Evolutionary conservation across 2,329 filamentous ascomycete genomes (phyloP), one percentile per base, ranked within the genome.

Genomic region (Pyricularia pennisetigena): DNA sequence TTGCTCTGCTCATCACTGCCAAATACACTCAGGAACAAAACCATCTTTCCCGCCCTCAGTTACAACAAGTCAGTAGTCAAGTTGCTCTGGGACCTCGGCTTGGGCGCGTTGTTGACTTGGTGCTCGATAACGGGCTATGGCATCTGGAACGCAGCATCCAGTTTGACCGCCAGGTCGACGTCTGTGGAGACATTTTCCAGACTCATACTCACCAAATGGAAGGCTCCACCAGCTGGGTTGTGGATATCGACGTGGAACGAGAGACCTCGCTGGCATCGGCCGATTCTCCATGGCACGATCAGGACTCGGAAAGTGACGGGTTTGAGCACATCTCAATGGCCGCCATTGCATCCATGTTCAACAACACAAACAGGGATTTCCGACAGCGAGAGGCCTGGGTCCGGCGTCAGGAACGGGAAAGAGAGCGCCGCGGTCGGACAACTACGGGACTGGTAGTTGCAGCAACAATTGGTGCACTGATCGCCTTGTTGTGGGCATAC

Each of bases 301-400:
- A 35, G 26, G 64, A 68, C 64, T 68, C 68, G 24, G 68, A 68
- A 57, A 68, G 49, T 9, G 68, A 68, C 54, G 63, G 64, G 20
- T 32, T 62, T n/a, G 68, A 68, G 26, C 29, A 35, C 41, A 67
- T 68, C 6, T 24, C 64, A 7, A 66, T 66, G 64, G 30, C 32
- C 1, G 64, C 63, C 10, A 62, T 68, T 12, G 64, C 68, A n/a
- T 65, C 64, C 1, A 66, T 68, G 68, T 64, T 68, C 64, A 59
- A 68, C 26, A 66, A 32, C 57, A 66, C 64, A 5, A 67, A 68
- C 29, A 16, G 68, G 20, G 68, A 68, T 57, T 68, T 68, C 64
- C 41, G 64, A 30, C 68, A 66, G 67, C 29, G 67, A 62, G 67
- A 67, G 57, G 61, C 67, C 23, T 68, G 65, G 65, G 68, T 29